phyloP scores from a whole-genome alignment of 805 yeast genomes.

The Sporopachydermia lactativora region DNA sequence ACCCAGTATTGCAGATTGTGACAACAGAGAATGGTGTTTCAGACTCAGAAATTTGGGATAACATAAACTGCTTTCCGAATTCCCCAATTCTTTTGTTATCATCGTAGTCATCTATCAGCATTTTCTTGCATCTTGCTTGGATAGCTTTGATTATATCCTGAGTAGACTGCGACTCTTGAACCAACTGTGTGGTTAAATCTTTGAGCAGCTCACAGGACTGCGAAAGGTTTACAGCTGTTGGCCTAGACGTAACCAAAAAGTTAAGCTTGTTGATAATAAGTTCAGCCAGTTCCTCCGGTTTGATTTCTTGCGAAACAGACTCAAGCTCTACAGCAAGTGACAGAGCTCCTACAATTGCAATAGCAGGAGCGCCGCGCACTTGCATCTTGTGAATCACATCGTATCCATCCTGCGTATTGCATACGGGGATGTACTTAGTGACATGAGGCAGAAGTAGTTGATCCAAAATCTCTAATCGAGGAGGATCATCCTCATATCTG shows the following conservation, averaged over 20 bases:
- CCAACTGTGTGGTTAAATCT: conserved; percentile 13
- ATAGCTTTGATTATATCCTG: conserved; percentile 20
- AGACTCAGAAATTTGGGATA: conserved; percentile 25
- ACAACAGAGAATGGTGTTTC: conserved; percentile 56
- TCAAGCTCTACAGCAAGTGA: conserved; percentile 64
- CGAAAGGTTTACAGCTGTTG: conserved; percentile 88
- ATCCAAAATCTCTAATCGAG: conserved; percentile 51
- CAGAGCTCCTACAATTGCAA: conserved; percentile 86
- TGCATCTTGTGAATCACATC: conserved; percentile 81
- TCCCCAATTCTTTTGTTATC: conserved; percentile 70
- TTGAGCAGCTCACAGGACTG: conserved; percentile 53
- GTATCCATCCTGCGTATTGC: conserved; percentile 60
- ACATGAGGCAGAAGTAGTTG: conserved; percentile 75
- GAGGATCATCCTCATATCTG: conserved; percentile 34
- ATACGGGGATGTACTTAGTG: conserved; percentile 49
- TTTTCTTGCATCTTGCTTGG: conserved; percentile 30
- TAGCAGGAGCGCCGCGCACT: conserved; percentile 97
- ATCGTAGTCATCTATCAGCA: conserved; percentile 64
- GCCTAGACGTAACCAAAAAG: conserved; percentile 63
- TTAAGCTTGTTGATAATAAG: conserved; percentile 37
- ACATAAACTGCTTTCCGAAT: conserved; percentile 64
- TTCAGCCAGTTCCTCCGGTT: conserved; percentile 20
- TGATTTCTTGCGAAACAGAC: conserved; percentile 16
- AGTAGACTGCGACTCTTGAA: conserved; percentile 6
- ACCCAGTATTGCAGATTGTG: conserved; percentile 94